Evolutionary conservation across 176 grass and related monocot genomes (phyloP).

Genomic region (Oryza glaberrima): DNA sequence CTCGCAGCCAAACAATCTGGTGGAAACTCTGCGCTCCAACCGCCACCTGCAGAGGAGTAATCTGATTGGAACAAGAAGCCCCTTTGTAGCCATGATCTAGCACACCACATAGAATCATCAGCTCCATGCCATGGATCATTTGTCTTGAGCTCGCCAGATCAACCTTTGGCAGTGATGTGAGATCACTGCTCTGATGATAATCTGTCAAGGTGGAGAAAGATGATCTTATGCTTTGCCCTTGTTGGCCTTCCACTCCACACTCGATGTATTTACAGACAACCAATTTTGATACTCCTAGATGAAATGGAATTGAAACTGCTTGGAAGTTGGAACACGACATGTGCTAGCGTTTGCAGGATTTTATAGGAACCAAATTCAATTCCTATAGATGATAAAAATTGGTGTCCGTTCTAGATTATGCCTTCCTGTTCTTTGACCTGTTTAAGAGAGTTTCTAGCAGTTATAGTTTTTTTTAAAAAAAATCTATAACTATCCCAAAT

Average conservation of each 20-base stretch:
- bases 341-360: too few relatives aligned
- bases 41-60: constrained; percentile 24
- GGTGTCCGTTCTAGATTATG: too few relatives aligned
- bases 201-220: background rate
- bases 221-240: background rate
- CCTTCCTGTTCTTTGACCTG: too few relatives aligned
- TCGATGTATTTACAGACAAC: constrained; percentile 1
- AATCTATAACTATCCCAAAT: too few relatives aligned
- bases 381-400: too few relatives aligned
- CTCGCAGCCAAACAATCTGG: constrained; percentile 63
- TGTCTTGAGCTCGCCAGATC: background rate
- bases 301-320: background rate
- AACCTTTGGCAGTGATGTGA: background rate
- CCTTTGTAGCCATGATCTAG: background rate
- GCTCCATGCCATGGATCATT: background rate
- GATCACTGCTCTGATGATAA: background rate
- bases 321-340: too few relatives aligned
- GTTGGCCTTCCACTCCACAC: background rate
- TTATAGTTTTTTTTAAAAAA: too few relatives aligned
- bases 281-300: background rate
- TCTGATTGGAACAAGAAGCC: background rate
- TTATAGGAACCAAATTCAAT: too few relatives aligned
- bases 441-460: too few relatives aligned
- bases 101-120: background rate
- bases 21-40: constrained; percentile 52